These are phyloP conservation scores for Asterella californica DNA, from an alignment of 225 moss, liverwort and hornwort genomes.

Conservation along the genomic window DNA sequence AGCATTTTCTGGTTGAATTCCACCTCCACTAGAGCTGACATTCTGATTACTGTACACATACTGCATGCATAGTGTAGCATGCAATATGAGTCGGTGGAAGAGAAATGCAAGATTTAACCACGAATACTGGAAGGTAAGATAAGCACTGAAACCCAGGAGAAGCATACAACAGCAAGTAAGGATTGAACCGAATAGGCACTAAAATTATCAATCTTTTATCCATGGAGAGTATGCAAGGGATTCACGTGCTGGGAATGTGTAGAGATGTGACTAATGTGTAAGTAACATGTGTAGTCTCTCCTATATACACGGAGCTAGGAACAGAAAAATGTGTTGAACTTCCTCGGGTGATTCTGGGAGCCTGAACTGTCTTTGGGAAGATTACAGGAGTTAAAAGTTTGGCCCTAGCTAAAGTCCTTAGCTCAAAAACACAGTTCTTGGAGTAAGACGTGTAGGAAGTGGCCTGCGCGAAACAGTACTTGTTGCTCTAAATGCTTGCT, in stretches of 20 bases:
- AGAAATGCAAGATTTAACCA: too few relatives aligned
- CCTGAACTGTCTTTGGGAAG: not conserved
- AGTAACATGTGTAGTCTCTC: too few relatives aligned
- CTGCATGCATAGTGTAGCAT: not conserved
- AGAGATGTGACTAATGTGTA: too few relatives aligned
- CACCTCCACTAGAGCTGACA: not conserved
- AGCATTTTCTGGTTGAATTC: not conserved
- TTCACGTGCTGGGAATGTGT: too few relatives aligned
- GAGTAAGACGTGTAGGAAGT: not conserved
- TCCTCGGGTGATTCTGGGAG: not conserved
- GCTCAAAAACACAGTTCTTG: not conserved
- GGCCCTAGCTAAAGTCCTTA: not conserved
- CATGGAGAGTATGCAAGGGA: too few relatives aligned
- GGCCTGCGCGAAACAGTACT: slow-evolving; percentile 29
- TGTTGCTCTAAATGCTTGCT: slow-evolving; percentile 98
- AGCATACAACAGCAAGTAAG: too few relatives aligned
- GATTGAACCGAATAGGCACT: too few relatives aligned
- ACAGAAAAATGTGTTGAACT: not conserved
- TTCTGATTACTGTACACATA: not conserved
- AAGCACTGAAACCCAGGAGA: too few relatives aligned
- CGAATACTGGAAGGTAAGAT: too few relatives aligned
- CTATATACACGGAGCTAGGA: too few relatives aligned
- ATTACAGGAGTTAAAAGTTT: not conserved
- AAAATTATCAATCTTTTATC: too few relatives aligned
- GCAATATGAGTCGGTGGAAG: too few relatives aligned